Conservation (phyloP, 371 early-diverging fungal genomes). For the Capillidium heterosporum region DNA sequence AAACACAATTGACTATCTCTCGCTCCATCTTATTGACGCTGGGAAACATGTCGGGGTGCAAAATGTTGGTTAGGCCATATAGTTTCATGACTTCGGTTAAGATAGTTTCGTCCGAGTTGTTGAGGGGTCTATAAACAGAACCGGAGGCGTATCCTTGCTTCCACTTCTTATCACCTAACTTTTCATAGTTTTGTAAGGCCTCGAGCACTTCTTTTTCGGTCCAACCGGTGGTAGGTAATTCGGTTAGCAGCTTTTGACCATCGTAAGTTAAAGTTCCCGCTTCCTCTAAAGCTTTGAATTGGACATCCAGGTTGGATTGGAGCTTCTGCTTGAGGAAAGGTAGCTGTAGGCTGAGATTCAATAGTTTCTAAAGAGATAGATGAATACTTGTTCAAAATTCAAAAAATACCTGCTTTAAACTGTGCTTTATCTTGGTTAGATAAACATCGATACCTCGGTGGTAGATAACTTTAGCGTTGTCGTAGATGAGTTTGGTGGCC, state of each 20-base stretch:
- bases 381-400: too few relatives aligned
- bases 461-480: too few relatives aligned
- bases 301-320: background rate
- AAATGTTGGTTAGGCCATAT: constrained; percentile 71
- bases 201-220: background rate
- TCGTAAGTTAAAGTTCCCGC: background rate
- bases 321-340: background rate
- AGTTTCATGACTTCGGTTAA: constrained; percentile 62
- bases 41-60: constrained; percentile 92
- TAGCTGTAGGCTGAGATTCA: too few relatives aligned
- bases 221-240: background rate
- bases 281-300: background rate
- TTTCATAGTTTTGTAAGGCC: background rate
- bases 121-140: background rate
- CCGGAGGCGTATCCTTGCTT: background rate
- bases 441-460: too few relatives aligned
- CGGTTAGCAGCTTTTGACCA: background rate
- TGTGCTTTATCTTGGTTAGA: too few relatives aligned
- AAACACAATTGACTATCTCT: constrained; percentile 80
- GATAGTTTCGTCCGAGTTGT: background rate
- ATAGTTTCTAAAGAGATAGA: too few relatives aligned
- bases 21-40: constrained; percentile 91
- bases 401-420: too few relatives aligned
- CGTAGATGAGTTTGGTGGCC: too few relatives aligned
- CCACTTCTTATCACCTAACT: background rate